Conservation (phyloP, 441 rosid species). For the Bocquillonia castaneifolia region DNA sequence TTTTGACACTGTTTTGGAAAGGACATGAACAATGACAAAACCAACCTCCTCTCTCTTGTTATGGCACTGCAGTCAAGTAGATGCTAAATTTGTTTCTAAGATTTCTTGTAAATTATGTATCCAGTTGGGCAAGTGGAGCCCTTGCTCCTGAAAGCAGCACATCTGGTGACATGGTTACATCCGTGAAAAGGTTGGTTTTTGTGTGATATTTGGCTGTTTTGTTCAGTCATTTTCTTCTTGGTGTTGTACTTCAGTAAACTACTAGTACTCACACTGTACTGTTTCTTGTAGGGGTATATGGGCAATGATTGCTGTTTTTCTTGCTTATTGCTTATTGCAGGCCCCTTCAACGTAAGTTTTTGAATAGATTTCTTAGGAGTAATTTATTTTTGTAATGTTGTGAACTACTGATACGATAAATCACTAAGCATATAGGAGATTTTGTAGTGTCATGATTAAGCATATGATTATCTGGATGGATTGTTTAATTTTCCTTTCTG, state of each 20-base stretch:
- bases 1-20: neutral
- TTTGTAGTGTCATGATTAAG: neutral
- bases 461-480: neutral
- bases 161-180: conserved; percentile 69
- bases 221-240: neutral
- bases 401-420: conserved; percentile 4
- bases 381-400: neutral
- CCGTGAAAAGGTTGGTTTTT: conserved; percentile 77
- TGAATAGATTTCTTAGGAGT: neutral
- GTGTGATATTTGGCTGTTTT: conserved; percentile 8
- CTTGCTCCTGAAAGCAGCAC: conserved; percentile 69
- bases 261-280: conserved; percentile 22
- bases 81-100: neutral
- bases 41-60: neutral
- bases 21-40: neutral
- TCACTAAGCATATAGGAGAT: neutral
- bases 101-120: neutral
- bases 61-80: neutral
- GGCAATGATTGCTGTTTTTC: conserved; percentile 99
- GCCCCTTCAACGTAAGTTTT: conserved; percentile 91
- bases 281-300: conserved; percentile 73
- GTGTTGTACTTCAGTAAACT: neutral
- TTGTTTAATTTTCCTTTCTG: neutral
- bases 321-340: conserved; percentile 94
- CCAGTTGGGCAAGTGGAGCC: conserved; percentile 97